These are phyloP conservation scores for Mycena indigotica DNA, from an alignment of 768 basidiomycete species.

Conservation along the genomic window DNA sequence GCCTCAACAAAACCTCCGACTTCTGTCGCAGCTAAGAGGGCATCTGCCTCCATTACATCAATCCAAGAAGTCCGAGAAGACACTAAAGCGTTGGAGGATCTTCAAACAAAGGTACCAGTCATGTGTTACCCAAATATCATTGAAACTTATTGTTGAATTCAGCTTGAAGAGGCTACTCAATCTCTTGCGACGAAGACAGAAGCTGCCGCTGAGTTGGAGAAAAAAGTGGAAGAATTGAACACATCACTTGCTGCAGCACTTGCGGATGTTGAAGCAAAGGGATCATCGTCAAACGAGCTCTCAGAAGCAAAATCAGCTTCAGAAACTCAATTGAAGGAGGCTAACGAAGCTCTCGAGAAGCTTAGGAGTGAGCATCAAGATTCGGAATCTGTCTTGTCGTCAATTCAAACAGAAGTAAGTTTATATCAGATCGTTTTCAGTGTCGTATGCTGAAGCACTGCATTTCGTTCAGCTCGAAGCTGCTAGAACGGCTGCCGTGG, in stretches of 20 bases:
- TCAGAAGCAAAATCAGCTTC: constrained; percentile 50
- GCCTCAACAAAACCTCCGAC: constrained; percentile 38
- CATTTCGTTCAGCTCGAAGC: constrained; percentile 52
- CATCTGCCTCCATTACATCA: constrained; percentile 68
- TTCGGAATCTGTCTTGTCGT: constrained; percentile 39
- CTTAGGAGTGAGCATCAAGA: constrained; percentile 35
- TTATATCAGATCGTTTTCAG: not conserved
- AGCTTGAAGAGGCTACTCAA: constrained; percentile 66
- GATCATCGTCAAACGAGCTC: constrained; percentile 44
- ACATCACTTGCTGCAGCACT: constrained; percentile 48
- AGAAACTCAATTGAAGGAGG: constrained; percentile 50
- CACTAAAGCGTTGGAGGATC: constrained; percentile 54
- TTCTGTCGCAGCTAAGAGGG: constrained; percentile 40
- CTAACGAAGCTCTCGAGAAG: constrained; percentile 43
- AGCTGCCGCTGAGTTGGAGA: constrained; percentile 54
- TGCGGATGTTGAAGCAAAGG: constrained; percentile 53
- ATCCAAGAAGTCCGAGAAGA: constrained; percentile 71
- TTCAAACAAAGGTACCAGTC: constrained; percentile 64
- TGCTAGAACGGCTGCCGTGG: constrained; percentile 41
- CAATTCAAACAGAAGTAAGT: constrained; percentile 56
- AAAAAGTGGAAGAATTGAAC: constrained; percentile 51
- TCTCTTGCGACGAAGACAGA: constrained; percentile 55
- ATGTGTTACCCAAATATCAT: constrained; percentile 1
- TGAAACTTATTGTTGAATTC: constrained; percentile 3
- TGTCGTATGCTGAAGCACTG: no score